Conservation (phyloP, 2,329 filamentous ascomycete species). For the Graphilbum ipis-grandicollis region DNA sequence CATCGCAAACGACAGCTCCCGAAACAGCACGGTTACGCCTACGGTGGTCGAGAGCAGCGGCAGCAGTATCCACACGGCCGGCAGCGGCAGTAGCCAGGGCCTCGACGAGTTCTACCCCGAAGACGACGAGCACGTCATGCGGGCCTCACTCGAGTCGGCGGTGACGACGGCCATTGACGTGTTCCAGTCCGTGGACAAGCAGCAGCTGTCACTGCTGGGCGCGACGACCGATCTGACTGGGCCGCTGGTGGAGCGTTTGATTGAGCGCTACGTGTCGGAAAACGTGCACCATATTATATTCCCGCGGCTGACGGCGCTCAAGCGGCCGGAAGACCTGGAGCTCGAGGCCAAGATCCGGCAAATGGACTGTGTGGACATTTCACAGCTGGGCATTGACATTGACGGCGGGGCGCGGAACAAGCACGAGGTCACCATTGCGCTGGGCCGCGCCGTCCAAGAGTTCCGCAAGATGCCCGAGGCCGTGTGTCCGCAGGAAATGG, state of each 20-base stretch:
- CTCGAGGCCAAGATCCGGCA: constrained; percentile 79
- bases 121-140: constrained; percentile 83
- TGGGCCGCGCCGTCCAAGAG: constrained; percentile 67
- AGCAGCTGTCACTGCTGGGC: constrained; percentile 79
- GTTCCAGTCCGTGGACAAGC: constrained; percentile 90
- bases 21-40: neutral
- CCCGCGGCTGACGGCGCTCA: constrained; percentile 60
- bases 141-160: constrained; percentile 74
- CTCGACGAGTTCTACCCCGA: constrained; percentile 57
- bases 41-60: neutral
- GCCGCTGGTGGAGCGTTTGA: constrained; percentile 77
- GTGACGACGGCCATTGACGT: constrained; percentile 88
- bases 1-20: too few species aligned
- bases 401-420: constrained; percentile 65
- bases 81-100: constrained; percentile 8
- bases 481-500: constrained; percentile 75
- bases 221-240: constrained; percentile 89
- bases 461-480: constrained; percentile 73
- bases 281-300: constrained; percentile 86
- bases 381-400: constrained; percentile 78
- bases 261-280: constrained; percentile 86
- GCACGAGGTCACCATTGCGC: constrained; percentile 58
- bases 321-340: constrained; percentile 68
- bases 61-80: neutral
- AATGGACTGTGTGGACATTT: constrained; percentile 88